Evolutionary conservation across 1,284 basidiomycete species (phyloP).

Genomic region (Meripilus lineatus): DNA sequence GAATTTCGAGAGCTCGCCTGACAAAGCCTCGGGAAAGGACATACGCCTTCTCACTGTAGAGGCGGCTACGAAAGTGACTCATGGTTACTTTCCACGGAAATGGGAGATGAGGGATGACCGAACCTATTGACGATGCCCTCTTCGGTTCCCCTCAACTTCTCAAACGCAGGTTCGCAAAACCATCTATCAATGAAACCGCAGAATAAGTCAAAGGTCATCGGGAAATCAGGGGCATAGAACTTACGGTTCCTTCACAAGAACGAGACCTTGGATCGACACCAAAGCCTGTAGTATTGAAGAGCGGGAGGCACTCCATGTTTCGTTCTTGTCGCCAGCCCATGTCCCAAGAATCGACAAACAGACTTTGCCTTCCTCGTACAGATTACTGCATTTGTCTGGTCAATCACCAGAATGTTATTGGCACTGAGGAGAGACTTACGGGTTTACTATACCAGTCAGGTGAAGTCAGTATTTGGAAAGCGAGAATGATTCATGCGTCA

Average conservation of each 20-base stretch:
- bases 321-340: constrained; percentile 85
- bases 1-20: constrained; percentile 76
- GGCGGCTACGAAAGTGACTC: constrained; percentile 42
- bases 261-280: constrained; percentile 91
- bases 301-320: constrained; percentile 77
- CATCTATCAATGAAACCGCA: constrained; percentile 43
- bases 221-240: constrained; percentile 22
- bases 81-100: too few species aligned
- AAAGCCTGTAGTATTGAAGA: constrained; percentile 89
- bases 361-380: constrained; percentile 95
- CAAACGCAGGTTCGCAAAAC: constrained; percentile 90
- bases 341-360: constrained; percentile 90
- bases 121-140: constrained; percentile 85
- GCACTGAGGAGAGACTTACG: constrained; percentile 41
- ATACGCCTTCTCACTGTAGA: constrained; percentile 91
- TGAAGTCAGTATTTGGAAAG: neutral
- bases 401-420: constrained; percentile 4
- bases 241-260: constrained; percentile 87
- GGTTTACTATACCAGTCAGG: constrained; percentile 49
- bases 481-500: constrained; percentile 1
- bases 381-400: constrained; percentile 55
- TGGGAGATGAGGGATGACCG: constrained; percentile 12
- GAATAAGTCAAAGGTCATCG: neutral
- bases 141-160: constrained; percentile 84
- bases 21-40: constrained; percentile 88